Evolutionary conservation across 352 stramenopile species (phyloP), one percentile per base, ranked within the genome.

Genomic region (Phytophthora hibernalis): DNA sequence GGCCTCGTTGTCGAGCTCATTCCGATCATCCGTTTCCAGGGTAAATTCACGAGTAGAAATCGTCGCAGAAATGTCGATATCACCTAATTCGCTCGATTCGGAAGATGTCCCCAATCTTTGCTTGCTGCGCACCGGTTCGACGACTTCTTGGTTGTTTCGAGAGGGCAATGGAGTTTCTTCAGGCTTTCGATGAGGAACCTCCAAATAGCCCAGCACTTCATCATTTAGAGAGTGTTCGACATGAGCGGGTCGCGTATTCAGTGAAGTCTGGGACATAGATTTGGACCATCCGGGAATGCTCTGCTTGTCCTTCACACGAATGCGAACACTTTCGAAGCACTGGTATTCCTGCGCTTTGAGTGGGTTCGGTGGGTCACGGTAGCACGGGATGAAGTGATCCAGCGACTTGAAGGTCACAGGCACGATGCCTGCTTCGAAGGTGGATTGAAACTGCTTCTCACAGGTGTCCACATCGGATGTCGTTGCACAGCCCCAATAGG

Each of bases 311-410:
- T 93, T 96, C 18, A 96, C 87, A 40, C 85, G 84, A 56, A 96
- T 65, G 1, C 79, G 82, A 52, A 93, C 61, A 59, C 80, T 43
- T 51, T 88, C 72, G 54, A 91, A 96, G 54, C 87, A 96, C 28
- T 64, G 50, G 35, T 80, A 93, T 15, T 93, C 82, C 63, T 89
- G 82, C 2, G 74, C 77, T 40, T 92, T 92, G 1, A 93, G 67
- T 24, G 82, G 80, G 47, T 93, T 92, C 12, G 85, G 85, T 9
- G 87, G 84, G 33, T 89, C 80, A 48, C 83, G 85, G 59, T 96
- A 96, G 67, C 87, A 96, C n/a, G 87, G 87, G 24, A 96, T 93
- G 54, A 87, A 96, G 57, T 91, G 87, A 48, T 96, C 87, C 11
- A 92, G 72, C 4, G 84, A 61, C 16, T 68, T 79, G 54, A 96